Percentiles rank a stretch among this genome's conserved stretches.
Conservation (phyloP, 1,139 yeast genomes). For the Geotrichum candidum region DNA sequence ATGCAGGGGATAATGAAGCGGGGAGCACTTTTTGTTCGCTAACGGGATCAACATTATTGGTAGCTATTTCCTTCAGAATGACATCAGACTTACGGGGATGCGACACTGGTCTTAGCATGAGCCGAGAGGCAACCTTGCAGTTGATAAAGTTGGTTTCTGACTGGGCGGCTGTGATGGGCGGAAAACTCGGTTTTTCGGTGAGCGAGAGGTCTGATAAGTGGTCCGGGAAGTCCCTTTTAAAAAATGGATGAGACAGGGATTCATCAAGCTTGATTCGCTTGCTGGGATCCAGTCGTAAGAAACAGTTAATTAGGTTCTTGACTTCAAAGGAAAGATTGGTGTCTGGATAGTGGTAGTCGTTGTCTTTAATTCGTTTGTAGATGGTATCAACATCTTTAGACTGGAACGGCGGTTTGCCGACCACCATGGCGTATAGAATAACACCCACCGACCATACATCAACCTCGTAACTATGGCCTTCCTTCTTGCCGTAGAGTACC, state of each 20-base stretch:
- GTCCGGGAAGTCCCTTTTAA: conserved; percentile 79
- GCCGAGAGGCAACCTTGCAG: conserved; percentile 38
- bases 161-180: conserved; percentile 50
- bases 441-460: conserved; percentile 98
- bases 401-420: conserved; percentile 96
- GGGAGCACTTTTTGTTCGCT: conserved; percentile 48
- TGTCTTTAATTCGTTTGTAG: conserved; percentile 80
- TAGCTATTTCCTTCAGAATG: conserved; percentile 4
- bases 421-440: conserved; percentile 83
- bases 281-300: conserved; percentile 71
- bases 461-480: conserved; percentile 90
- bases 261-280: conserved; percentile 77
- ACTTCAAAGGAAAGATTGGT: conserved; percentile 73
- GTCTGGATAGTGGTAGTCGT: conserved; percentile 75
- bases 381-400: conserved; percentile 90
- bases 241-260: conserved; percentile 65
- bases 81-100: background rate
- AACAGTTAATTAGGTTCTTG: conserved; percentile 58
- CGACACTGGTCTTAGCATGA: conserved; percentile 47
- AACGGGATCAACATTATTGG: background rate
- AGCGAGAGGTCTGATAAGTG: conserved; percentile 49
- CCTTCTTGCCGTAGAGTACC: conserved; percentile 78
- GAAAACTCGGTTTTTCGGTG: conserved; percentile 55
- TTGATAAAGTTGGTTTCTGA: conserved; percentile 62
- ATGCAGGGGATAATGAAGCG: conserved; percentile 85